Evolutionary conservation across 306 rosid species (phyloP), one percentile per base, ranked within the genome.

Genomic region (Hippophae gyantsensis): DNA sequence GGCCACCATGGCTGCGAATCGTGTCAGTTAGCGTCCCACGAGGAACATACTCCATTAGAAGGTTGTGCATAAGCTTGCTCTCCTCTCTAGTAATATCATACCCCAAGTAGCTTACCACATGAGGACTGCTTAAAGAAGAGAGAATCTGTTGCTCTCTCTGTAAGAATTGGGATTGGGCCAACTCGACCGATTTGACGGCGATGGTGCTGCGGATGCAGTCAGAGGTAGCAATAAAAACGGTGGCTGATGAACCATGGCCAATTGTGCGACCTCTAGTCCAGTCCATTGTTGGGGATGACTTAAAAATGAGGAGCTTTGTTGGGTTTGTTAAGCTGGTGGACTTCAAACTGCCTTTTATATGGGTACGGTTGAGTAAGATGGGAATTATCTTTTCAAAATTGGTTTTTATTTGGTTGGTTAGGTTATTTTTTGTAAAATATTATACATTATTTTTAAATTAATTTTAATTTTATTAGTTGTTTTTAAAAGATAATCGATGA

Each of bases 181-280:
- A 58, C 70, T 75, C 93, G 5, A 80, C 56, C 1, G 99, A 88
- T 79, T 93, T 93, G 60, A 80, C 99, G 6, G 95, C 95, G 4
- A 80, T 74, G 47, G 73, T 5, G 0, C 63, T 43, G 3, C 76
- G 75, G 47, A 80, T 64, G 47, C 0, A 0, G 49, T 8, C 7
- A 41, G 74, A 48, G 68, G 82, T 26, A 74, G 93, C 97, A 4
- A 81, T 62, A 63, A 71, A 78, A 68, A 93, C 94, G 52, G 84
- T 74, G 86, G 95, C 88, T 0, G 95, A 71, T 9, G 97, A 86
- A 64, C 99, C 97, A 1, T 52, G 81, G 77, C 99, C 97, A 62
- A 93, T 54, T 72, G 60, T 56, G 42, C 66, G 75, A 55, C 88
- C 90, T 72, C 97, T 82, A 5, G 73, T 79, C 99, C 99, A 86